Conservation (phyloP, 2,329 filamentous ascomycete genomes). For the Trichoderma sp. region DNA sequence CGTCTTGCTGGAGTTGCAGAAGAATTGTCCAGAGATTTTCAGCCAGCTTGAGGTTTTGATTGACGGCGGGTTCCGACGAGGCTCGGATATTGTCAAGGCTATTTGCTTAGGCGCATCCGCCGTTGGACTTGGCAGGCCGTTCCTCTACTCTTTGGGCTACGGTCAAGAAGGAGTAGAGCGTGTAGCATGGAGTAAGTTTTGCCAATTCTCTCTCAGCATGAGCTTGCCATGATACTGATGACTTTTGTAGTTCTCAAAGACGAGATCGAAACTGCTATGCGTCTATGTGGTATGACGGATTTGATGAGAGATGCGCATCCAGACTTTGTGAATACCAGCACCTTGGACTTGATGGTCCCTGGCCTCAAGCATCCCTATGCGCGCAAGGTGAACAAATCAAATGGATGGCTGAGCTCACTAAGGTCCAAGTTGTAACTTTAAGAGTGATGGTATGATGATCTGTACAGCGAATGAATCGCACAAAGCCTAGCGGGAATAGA, state of each 20-base stretch:
- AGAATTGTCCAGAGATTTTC: constrained; percentile 10
- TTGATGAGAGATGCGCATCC: constrained; percentile 12
- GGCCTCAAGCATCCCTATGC: constrained; percentile 2
- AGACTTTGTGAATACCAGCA: constrained; percentile 10
- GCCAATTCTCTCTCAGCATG: accelerated
- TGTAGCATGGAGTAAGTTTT: constrained; percentile 3
- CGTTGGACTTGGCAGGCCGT: constrained; percentile 6
- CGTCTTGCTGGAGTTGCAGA: constrained; percentile 6
- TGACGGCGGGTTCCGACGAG: constrained; percentile 9
- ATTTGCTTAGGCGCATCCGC: constrained; percentile 9
- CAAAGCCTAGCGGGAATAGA: not conserved
- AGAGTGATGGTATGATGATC: not conserved
- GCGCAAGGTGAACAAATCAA: constrained; percentile 1
- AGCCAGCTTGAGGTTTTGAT: constrained; percentile 6
- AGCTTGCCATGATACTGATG: not conserved
- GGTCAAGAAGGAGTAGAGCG: constrained; percentile 12
- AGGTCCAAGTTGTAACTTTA: not conserved
- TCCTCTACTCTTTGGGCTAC: constrained; percentile 2
- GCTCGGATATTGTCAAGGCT: constrained; percentile 11
- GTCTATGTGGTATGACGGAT: constrained; percentile 11
- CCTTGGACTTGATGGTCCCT: constrained; percentile 7
- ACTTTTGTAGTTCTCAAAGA: not conserved
- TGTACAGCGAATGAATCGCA: not conserved
- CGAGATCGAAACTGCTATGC: constrained; percentile 13
- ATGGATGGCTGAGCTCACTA: not conserved